Base-by-base conservation (phyloP, 2,329 filamentous ascomycete genomes). In the Exophiala oligosperma region DNA sequence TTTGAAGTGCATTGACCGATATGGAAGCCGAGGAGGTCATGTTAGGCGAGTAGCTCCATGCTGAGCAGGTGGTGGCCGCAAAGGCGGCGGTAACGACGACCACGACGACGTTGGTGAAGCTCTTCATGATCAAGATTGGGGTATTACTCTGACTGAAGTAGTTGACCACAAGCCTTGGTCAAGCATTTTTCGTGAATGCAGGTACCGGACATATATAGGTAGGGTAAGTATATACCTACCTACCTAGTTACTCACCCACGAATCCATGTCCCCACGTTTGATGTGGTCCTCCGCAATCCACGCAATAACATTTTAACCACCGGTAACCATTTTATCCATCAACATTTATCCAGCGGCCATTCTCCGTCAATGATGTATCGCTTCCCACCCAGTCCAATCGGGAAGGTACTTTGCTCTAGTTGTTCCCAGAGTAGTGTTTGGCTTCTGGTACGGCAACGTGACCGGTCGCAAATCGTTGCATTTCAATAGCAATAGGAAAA, bases 291-390 rank as follows among this genome's bases (percentile, higher is more conserved):
- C 54, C 38, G 37, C 48, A 57, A 41, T 47, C 49, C 54, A 26
- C 43, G 32, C 7, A 8, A 35, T 9, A 14, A 37, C 43, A 46
- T 44, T 43, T 56, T 56, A 56, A 9, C 53, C 53, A 48, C 44
- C 17, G 32, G 11, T 17, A 17, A 24, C 40, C 40, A 28, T 32
- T 48, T 17, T 48, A 48, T 32, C 46, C 46, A 48, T 12, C 24
- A 46, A 17, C 21, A 47, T 57, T 57, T 57, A 57, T 28, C 54
- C 54, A 50, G 38, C 54, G 54, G 54, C 54, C 48, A 41, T 48
- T 57, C 41, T 40, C 54, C 54, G 54, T 51, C 41, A 29, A 17
- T 12, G n/a, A 28, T 48, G 28, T 32, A 26, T 48, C 9, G 8
- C 17, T 28, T 29, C n/a, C 46, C 12, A 2, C 8, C 9, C 46